Evolutionary conservation across 352 stramenopile species (phyloP), one percentile per base, ranked within the genome.

Genomic region (Sclerospora graminicola): DNA sequence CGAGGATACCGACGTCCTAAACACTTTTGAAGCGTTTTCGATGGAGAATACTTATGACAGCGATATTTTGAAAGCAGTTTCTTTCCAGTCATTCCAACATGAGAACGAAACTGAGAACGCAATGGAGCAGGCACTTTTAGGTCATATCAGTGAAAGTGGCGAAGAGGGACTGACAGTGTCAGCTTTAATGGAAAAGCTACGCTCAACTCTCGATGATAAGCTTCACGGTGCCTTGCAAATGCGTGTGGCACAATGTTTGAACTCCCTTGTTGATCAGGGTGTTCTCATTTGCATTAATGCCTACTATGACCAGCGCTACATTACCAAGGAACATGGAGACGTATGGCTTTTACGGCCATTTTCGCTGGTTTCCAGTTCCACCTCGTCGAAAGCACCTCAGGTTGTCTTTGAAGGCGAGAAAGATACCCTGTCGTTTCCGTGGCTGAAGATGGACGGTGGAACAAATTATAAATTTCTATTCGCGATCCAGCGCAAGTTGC

Each of bases 391-490:
- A n/a, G 59, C 18, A 10, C 53, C 64, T 6, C 63, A 63, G 13
- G 63, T 85, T 36, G 39, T 85, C 0, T 87, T 85, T 31, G 69
- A 85, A 57, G 73, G 58, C n/a, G 73, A 86, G 43, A 86, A 86
- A 51, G 67, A 89, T 37, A 82, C 66, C 31, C 48, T 86, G 7
- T 79, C 77, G 20, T 89, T 75, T 44, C 78, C 78, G 19, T 90
- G 78, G 78, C 60, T 88, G 19, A 86, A 86, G 50, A 90, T 88
- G 78, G 66, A 88, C 41, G 75, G 78, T 20, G 69, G 61, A 38
- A 74, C 67, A 21, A 86, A 90, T 45, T 75, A 78, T 48, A 65
- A 60, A 19, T 90, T 90, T 40, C 27, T 90, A 11, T 82, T 86
- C 19, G 63, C 69, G 18, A 79, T 90, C 33, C 78, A 90, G 45